Evolutionary conservation across 768 basidiomycete species (phyloP), one percentile per base, ranked within the genome.

Genomic region (Rhodosporidiobolus odoratus): DNA sequence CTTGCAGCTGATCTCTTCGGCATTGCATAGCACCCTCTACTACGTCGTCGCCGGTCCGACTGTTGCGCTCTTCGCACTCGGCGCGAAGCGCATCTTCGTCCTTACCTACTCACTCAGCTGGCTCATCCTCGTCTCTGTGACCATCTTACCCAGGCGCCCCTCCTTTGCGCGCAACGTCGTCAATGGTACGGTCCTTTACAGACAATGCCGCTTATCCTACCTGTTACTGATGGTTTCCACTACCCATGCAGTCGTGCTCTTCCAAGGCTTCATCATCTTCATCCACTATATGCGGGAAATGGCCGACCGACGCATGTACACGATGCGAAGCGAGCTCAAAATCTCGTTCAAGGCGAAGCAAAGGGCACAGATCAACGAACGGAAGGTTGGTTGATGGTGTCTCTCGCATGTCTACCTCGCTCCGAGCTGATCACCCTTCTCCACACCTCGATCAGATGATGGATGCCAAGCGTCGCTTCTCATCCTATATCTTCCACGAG

Each of bases 381-480:
- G 75, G 83, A 89, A 83, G 21, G 52, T 54, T 83, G 79, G 86
- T 16, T 60, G 3, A 19, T 16, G 19, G 34, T 27, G 10, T 37
- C 38, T 47, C 32, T 25, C 38, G 15, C 25, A 13, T 32, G 38
- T 27, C n/a, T 23, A 27, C 5, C 13, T 27, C 25, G 4, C n/a
- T 37, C 37, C 23, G 6, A 21, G 23, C 43, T 45, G 12, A 23
- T 50, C n/a, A 10, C n/a, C 58, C 13, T 4, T 25, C 57, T 6
- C 50, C 5, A 25, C 50, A 9, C 5, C 16, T 6, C 50, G 4
- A 12, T 12, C 53, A 54, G 53, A 70, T 60, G 56, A 62, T 68
- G 9, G 92, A 93, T 73, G 90, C 89, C 9, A 94, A 93, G 78
- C 84, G 74, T 87, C 89, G 88, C 86, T 83, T 81, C 85, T 84